phyloP scores from a whole-genome alignment of 2,329 filamentous ascomycete genomes.

The Trichoderma harzianum region DNA sequence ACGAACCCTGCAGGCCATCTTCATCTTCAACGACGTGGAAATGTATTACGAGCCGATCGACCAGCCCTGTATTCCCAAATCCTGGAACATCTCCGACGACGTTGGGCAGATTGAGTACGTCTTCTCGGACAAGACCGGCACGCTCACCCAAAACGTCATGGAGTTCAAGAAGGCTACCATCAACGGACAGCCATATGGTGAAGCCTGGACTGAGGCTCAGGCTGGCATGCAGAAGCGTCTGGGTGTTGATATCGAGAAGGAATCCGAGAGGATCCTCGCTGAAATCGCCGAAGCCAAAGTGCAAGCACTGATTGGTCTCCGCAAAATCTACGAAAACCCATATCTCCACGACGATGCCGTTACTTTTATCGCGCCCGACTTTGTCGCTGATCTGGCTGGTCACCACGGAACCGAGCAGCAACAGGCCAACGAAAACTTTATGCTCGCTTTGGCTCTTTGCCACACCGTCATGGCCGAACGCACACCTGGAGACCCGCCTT shows the following conservation, averaged over 20 bases:
- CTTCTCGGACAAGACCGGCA: constrained; percentile 97
- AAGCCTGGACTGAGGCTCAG: constrained; percentile 96
- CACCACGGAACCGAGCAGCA: constrained; percentile 73
- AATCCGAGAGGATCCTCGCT: constrained; percentile 65
- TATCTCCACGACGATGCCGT: constrained; percentile 86
- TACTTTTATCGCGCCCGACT: constrained; percentile 90
- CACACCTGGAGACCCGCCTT: constrained; percentile 83
- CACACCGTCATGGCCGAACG: constrained; percentile 94
- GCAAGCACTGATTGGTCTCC: constrained; percentile 68
- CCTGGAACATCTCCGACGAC: constrained; percentile 99
- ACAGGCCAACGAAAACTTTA: constrained; percentile 79
- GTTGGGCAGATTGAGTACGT: constrained; percentile 98
- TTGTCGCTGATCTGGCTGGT: constrained; percentile 77
- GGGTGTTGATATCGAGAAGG: constrained; percentile 81
- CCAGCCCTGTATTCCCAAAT: constrained; percentile 93
- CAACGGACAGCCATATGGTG: constrained; percentile 93
- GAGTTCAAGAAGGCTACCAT: constrained; percentile 99
- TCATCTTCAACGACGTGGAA: constrained; percentile 91
- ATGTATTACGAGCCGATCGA: constrained; percentile 98
- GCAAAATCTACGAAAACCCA: constrained; percentile 80
- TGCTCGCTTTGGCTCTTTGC: constrained; percentile 92
- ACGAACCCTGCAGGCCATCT: constrained; percentile 86
- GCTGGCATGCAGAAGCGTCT: constrained; percentile 92
- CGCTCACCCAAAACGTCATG: constrained; percentile 96
- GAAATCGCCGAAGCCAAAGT: constrained; percentile 78